Conservation (phyloP, 2,329 filamentous ascomycete species). For the Pyrenophora graminea region DNA sequence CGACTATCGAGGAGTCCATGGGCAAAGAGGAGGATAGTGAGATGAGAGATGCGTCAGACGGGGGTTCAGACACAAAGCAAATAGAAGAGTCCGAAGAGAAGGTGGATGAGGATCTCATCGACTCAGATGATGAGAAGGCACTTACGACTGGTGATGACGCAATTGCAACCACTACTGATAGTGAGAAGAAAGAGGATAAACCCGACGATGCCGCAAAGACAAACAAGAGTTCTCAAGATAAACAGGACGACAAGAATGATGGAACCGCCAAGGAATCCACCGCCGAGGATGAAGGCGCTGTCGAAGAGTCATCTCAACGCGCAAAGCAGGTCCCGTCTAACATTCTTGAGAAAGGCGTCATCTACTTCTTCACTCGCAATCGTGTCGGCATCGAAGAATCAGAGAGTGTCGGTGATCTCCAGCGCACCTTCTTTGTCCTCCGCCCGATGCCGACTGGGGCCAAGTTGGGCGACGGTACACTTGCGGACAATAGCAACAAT, state of each 20-base stretch:
- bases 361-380: conserved; percentile 88
- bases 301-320: conserved; percentile 57
- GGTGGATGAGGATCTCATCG: not conserved
- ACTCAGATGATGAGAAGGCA: conserved; percentile 20
- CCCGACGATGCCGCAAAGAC: conserved; percentile 7
- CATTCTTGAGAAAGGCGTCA: conserved; percentile 83
- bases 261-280: conserved; percentile 24
- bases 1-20: conserved; percentile 59
- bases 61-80: conserved; percentile 4
- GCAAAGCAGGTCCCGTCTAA: conserved; percentile 59
- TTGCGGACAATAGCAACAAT: conserved; percentile 64
- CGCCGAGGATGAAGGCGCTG: conserved; percentile 39
- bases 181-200: conserved; percentile 11
- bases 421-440: conserved; percentile 78
- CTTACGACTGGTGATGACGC: conserved; percentile 28
- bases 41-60: conserved; percentile 29
- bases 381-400: conserved; percentile 75
- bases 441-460: conserved; percentile 72
- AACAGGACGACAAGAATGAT: conserved; percentile 4
- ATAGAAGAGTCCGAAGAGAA: conserved; percentile 18
- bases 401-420: conserved; percentile 70
- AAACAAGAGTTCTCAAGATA: conserved; percentile 5
- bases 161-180: conserved; percentile 6
- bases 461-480: conserved; percentile 64
- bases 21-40: conserved; percentile 44